phyloP scores from a whole-genome alignment of 78 protist species.

The Bigelowiella natans region DNA sequence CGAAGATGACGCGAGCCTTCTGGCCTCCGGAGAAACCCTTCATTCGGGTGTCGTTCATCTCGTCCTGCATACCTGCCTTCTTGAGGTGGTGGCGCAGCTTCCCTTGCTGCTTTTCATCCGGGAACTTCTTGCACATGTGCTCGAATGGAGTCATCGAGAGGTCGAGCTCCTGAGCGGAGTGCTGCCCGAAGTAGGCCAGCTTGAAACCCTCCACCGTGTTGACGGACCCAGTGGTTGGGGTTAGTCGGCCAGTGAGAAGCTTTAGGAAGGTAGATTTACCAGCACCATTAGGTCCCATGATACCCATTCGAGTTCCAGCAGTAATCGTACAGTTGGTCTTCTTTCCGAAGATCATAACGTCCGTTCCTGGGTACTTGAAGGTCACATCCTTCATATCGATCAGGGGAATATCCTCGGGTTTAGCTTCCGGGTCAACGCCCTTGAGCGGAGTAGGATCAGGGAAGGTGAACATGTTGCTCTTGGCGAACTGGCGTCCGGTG shows the following conservation, averaged over 20 bases:
- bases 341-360: not conserved
- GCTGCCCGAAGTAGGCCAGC: conserved; percentile 27
- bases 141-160: not conserved
- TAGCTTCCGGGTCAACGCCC: not conserved
- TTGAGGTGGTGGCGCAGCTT: not conserved
- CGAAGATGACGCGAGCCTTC: conserved; percentile 29
- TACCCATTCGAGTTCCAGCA: not conserved
- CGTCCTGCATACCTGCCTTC: not conserved
- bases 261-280: conserved; percentile 17
- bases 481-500: not conserved
- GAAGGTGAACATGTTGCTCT: not conserved
- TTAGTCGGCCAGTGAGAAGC: conserved; percentile 63
- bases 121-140: not conserved
- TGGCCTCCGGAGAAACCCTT: conserved; percentile 20
- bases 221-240: not conserved
- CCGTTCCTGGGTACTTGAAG: not conserved
- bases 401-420: not conserved
- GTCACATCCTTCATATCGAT: not conserved
- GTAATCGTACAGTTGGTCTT: not conserved
- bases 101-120: not conserved
- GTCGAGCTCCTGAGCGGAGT: conserved; percentile 35
- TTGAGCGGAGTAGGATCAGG: not conserved
- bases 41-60: not conserved
- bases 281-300: conserved; percentile 8
- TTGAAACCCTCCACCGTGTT: not conserved